These are phyloP conservation scores for Talaromyces sp. DNA, from an alignment of 2,329 filamentous ascomycete species.

Conservation along the genomic window DNA sequence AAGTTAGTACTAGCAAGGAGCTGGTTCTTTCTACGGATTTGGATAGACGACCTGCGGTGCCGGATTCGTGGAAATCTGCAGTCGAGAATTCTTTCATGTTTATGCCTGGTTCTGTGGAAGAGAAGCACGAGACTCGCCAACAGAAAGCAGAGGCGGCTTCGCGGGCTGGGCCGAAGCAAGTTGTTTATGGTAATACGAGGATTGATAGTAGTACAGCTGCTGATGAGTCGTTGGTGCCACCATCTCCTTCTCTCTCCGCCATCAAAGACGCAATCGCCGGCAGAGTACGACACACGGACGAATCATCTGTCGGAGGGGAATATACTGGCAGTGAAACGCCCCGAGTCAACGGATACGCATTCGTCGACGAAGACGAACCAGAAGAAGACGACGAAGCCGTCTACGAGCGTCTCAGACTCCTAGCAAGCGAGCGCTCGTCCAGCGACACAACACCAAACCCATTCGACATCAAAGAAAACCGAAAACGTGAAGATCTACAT, in stretches of 20 bases:
- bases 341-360: conserved; percentile 87
- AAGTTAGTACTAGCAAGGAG: conserved; percentile 47
- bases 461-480: conserved; percentile 74
- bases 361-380: conserved; percentile 74
- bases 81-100: conserved; percentile 91
- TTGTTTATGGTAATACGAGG: conserved; percentile 81
- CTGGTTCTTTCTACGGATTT: conserved; percentile 61
- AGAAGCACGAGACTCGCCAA: conserved; percentile 58
- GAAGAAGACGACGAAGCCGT: conserved; percentile 51
- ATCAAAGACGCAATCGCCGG: conserved; percentile 82
- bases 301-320: conserved; percentile 53
- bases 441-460: conserved; percentile 63
- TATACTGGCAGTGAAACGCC: conserved; percentile 74
- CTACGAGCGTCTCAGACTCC: conserved; percentile 29
- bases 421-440: conserved; percentile 35
- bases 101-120: conserved; percentile 51
- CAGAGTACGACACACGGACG: conserved; percentile 59
- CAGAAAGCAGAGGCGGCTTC: conserved; percentile 70
- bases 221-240: conserved; percentile 52
- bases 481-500: conserved; percentile 76
- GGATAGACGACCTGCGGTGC: conserved; percentile 71
- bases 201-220: conserved; percentile 49
- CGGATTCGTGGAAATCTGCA: conserved; percentile 71
- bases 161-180: conserved; percentile 70
- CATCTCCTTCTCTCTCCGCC: conserved; percentile 80